A percentile compares a stretch with the other conserved stretches of the same genome.
Conservation (phyloP, 2,329 filamentous ascomycete species). For the Mycosphaerella sp. region DNA sequence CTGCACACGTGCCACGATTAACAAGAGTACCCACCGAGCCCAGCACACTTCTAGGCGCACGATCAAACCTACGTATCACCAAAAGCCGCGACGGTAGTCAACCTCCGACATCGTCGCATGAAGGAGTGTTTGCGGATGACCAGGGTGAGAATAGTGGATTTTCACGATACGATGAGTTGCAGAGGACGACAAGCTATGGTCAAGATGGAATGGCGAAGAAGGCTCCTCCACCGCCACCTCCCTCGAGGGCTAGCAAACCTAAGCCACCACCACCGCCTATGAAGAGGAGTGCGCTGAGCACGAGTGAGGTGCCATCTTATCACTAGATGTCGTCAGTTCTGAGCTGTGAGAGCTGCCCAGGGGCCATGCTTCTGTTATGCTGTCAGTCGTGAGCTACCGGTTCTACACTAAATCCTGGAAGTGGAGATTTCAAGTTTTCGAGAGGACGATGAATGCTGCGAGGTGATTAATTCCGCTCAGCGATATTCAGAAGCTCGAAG, state of each 20-base stretch:
- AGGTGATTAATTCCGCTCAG: neutral
- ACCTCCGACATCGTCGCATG: neutral
- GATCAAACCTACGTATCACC: conserved; percentile 42
- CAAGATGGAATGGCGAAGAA: conserved; percentile 44
- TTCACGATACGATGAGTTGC: conserved; percentile 1
- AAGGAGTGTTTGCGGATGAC: conserved; percentile 48
- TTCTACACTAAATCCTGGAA: too few relatives aligned
- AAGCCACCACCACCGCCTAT: conserved; percentile 53
- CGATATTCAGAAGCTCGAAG: neutral
- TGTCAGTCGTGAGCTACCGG: too few relatives aligned
- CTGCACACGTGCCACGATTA: conserved; percentile 45
- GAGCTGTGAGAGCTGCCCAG: too few relatives aligned
- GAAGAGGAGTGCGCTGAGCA: conserved; percentile 51
- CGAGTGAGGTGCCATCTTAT: conserved; percentile 33
- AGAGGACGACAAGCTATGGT: conserved; percentile 6
- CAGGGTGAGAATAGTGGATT: conserved; percentile 36
- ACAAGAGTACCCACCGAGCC: conserved; percentile 52
- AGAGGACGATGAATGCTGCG: too few relatives aligned
- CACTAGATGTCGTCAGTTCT: conserved; percentile 3
- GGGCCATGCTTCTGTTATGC: too few relatives aligned
- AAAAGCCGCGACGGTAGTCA: conserved; percentile 25
- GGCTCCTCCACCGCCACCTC: conserved; percentile 57
- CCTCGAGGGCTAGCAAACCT: conserved; percentile 56
- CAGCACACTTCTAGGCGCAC: conserved; percentile 43
- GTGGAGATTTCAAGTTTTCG: too few relatives aligned